Base-by-base conservation (phyloP, 2,329 filamentous ascomycete genomes). In the Didymosphaeria variabile region DNA sequence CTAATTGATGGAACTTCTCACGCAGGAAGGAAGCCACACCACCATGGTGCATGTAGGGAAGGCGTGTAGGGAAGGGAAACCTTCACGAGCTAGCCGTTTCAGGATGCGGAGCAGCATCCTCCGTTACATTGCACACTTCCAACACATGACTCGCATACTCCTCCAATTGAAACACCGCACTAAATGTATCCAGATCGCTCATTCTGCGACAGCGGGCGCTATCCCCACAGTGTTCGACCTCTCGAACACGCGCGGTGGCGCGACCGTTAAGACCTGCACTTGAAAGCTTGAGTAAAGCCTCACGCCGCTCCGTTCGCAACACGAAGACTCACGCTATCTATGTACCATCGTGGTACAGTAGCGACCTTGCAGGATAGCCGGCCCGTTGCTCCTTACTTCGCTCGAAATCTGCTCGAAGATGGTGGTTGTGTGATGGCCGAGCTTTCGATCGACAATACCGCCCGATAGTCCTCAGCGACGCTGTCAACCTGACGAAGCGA, bases 171-270 rank as follows among this genome's bases (percentile, higher is more conserved):
- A 36, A 21, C 42, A 10, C 32, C 26, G 15, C 50, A 29, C 44
- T 15, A 7, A 36, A 17, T 17, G 31, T 31, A 42, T 36, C n/a
- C 17, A 45, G 8, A 53, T 52, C 54, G 47, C 47, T 34, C 42
- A 42, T 10, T 49, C 53, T 50, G 45, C 46, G 51, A 58, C 23
- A 57, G 42, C 61, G 56, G 61, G 51, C 57, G 49, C 53, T 57
- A 60, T 59, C 55, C 54, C 59, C 61, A 53, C 59, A 60, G 38
- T 54, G 13, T 55, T 44, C 38, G 38, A 29, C 26, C 51, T 32
- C 17, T 38, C 17, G 47, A 50, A 58, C 60, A 49, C 47, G 51
- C 61, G 47, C 45, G 50, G 57, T 59, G 64, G 53, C 51, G 55
- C 40, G 56, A 51, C 58, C 54, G 54, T 61, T 52, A 34, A 26